Evolutionary conservation across 768 basidiomycete species (phyloP), one percentile per base, ranked within the genome.

Genomic region (Trametes maxima): DNA sequence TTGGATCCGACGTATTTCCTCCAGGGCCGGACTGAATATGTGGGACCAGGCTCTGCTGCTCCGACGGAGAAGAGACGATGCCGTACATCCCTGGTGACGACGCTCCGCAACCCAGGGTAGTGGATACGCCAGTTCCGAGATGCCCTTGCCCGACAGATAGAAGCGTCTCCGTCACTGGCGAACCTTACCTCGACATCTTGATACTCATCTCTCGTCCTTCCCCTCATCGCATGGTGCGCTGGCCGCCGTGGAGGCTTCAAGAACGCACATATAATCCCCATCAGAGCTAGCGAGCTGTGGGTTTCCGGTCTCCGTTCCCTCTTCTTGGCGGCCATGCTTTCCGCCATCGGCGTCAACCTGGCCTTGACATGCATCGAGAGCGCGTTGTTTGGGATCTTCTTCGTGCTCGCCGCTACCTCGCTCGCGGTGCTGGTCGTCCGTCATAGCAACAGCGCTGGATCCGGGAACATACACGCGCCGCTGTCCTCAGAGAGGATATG

Each of bases 371-470:
- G 56, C 28, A 16, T 57, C 37, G 46, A 57, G 47, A 57, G 56
- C 55, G 22, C 35, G 12, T 17, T 48, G 21, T 56, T 45, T 11
- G 55, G 55, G 7, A 56, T 56, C 19, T 56, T 56, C 55, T 48
- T 56, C 45, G 55, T 56, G 10, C 55, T 56, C 43, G 54, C 54
- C 12, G 33, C 24, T n/a, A 55, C 54, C 33, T 55, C 54, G 54
- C 54, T 55, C 54, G 54, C 54, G 56, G 56, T 49, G 17, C 46
- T 49, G 37, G 46, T 49, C 17, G 56, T 37, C 56, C 56, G 56
- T 47, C 56, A 57, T 12, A 42, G 47, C 39, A 40, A 42, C 24
- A 5, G 22, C 25, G 21, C 44, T n/a, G 24, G 54, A 8, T 13
- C 11, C 10, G 5, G 1, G 6, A 40, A n/a, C n/a, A 46, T 25